A percentile compares a stretch with the other conserved stretches of the same genome.
Evolutionary conservation across 2,329 filamentous ascomycete genomes (phyloP).

Genomic region (Fusarium secorum): DNA sequence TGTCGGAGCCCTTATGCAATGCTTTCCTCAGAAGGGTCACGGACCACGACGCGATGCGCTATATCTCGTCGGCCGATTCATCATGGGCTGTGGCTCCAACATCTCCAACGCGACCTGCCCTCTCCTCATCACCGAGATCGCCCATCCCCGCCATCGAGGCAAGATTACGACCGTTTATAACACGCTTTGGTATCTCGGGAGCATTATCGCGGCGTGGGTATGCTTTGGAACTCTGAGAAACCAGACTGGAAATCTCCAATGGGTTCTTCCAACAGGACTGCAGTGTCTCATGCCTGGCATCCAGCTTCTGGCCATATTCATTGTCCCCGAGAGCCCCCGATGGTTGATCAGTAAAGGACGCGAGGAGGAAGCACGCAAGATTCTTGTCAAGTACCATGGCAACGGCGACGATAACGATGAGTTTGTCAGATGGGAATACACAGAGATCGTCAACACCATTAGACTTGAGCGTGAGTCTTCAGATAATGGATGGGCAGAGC

Average conservation of each 20-base stretch:
- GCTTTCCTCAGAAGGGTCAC: constrained; percentile 22
- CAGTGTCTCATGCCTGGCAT: constrained; percentile 37
- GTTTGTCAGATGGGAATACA: constrained; percentile 32
- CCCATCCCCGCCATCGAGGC: constrained; percentile 35
- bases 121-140: constrained; percentile 36
- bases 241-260: constrained; percentile 28
- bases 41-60: constrained; percentile 23
- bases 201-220: constrained; percentile 34
- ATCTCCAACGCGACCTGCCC: constrained; percentile 39
- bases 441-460: constrained; percentile 33
- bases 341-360: constrained; percentile 37
- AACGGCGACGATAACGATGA: constrained; percentile 24
- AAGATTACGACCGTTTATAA: constrained; percentile 39
- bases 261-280: constrained; percentile 32
- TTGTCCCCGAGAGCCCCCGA: constrained; percentile 34
- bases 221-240: constrained; percentile 32
- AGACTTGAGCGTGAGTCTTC: constrained; percentile 27
- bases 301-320: constrained; percentile 30
- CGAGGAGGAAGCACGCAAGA: constrained; percentile 29
- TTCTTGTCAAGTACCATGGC: constrained; percentile 37
- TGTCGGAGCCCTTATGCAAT: constrained; percentile 34
- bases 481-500: constrained; percentile 24
- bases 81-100: constrained; percentile 38
- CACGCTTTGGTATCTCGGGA: constrained; percentile 38
- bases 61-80: constrained; percentile 34